Conservation (phyloP, 1,284 basidiomycete genomes). For the Sanghuangporus sanghuang region DNA sequence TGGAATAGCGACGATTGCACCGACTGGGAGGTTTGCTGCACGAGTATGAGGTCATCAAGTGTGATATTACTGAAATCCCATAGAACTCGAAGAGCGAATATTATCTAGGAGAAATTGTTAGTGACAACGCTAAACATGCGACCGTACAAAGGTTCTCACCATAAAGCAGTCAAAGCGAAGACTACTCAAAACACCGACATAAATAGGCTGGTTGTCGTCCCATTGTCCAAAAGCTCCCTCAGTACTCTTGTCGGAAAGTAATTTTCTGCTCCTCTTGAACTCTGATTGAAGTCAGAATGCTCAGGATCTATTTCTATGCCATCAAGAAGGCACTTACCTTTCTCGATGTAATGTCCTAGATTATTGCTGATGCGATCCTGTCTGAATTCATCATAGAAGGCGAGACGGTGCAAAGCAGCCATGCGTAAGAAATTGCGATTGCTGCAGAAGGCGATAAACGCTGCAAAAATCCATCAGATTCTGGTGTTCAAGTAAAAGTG, state of each 20-base stretch:
- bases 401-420: not conserved
- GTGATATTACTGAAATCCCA: conserved; percentile 12
- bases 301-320: not conserved
- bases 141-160: not conserved
- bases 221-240: no score
- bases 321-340: not conserved
- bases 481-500: not conserved
- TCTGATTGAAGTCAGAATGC: no score
- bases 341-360: conserved; percentile 4
- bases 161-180: not conserved
- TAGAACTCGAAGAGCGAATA: conserved; percentile 6
- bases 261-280: no score
- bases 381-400: not conserved
- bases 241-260: no score
- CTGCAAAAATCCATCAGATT: not conserved
- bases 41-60: conserved; percentile 15
- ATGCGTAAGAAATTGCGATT: conserved; percentile 12
- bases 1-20: conserved; percentile 10
- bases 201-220: no score
- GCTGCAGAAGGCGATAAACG: conserved; percentile 4
- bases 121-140: not conserved
- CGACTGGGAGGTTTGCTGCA: conserved; percentile 16
- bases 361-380: conserved; percentile 3
- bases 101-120: not conserved
- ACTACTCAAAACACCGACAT: no score